Conservation (phyloP, 2,329 filamentous ascomycete genomes). For the Diaporthe citrichinensis region DNA sequence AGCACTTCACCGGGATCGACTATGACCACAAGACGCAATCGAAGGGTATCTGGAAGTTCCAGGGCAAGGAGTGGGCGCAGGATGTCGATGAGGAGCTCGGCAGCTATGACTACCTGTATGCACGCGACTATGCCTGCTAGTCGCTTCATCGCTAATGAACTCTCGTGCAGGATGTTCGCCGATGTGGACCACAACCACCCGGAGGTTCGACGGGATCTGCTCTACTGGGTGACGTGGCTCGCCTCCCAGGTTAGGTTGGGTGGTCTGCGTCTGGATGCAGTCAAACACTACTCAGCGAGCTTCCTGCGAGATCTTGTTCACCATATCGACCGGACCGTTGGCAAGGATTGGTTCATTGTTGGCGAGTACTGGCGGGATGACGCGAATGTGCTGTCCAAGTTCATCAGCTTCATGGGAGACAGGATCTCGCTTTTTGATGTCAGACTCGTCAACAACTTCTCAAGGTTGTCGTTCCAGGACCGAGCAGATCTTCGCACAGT, state of each 20-base stretch:
- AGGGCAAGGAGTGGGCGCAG: slow-evolving; percentile 74
- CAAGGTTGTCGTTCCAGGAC: slow-evolving; percentile 66
- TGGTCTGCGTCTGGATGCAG: slow-evolving; percentile 54
- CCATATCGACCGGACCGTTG: slow-evolving; percentile 49
- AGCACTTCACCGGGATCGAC: slow-evolving; percentile 79
- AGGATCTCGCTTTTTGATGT: slow-evolving; percentile 74
- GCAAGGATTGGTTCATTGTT: slow-evolving; percentile 73
- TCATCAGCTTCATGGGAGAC: slow-evolving; percentile 69
- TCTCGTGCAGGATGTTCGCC: slow-evolving; percentile 50
- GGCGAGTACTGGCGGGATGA: slow-evolving; percentile 79
- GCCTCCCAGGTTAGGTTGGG: slow-evolving; percentile 48
- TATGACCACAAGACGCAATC: slow-evolving; percentile 69
- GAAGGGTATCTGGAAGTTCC: slow-evolving; percentile 76
- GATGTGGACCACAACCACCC: slow-evolving; percentile 53
- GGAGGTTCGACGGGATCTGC: slow-evolving; percentile 50
- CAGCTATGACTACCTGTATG: slow-evolving; percentile 67
- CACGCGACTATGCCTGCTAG: neutral
- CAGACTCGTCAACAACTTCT: slow-evolving; percentile 76
- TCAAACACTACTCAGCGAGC: slow-evolving; percentile 53
- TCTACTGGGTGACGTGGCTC: slow-evolving; percentile 53
- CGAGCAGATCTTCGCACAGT: slow-evolving; percentile 71
- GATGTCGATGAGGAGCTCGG: slow-evolving; percentile 70
- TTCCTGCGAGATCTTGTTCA: slow-evolving; percentile 50
- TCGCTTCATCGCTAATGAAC: neutral
- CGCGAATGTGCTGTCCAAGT: slow-evolving; percentile 66